Evolutionary conservation across 192 early-diverging fungal species (phyloP), one percentile per base, ranked within the genome.

Genomic region (Rhizophagus sp.): DNA sequence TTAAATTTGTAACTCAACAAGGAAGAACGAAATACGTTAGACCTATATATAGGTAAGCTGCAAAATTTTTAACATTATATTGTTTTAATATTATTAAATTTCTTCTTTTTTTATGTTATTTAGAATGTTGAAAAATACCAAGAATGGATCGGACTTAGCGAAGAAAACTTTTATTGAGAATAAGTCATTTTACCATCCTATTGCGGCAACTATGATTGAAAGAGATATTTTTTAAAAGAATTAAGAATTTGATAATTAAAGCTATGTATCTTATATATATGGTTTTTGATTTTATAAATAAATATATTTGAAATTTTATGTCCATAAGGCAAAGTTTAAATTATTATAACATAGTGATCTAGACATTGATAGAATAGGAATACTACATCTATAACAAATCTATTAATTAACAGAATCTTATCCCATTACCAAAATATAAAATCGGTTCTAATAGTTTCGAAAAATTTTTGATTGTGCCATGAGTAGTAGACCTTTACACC

Each of bases 1-100:
- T 91, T 11, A 87, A 83, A 12, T 97, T 99, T 86, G 80, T 98
- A 4, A 90, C 90, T 27, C 87, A 90, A 57, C 94, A 96, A 82
- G 98, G 98, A 2, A 87, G 97, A 66, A 97, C 97, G 97, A 97
- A 97, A 87, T 97, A 91, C 82, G 91, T 94, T 5, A 47, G 95
- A 24, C 95, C 96, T 33, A 84, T 99, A n/a, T 97, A 94, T 81
- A 80, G 84, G 84, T 83, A 47, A 79, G 80, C n/a, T 12, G 39
- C 39, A 8, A 41, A 41, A 47, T 22, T 67, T 62, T 61, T 41
- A 41, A 76, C 25, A 22, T 63, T 44, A n/a, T 47, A 47, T 22
- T 34, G n/a, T 24, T 2, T 7, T 62, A 63, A n/a, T 2, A 4
- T 41, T n/a, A n/a, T 75, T 34, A 36, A 75, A 12, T 2, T 30